Base-by-base conservation (phyloP, 306 rosid species). In the Albizia julibrissin region DNA sequence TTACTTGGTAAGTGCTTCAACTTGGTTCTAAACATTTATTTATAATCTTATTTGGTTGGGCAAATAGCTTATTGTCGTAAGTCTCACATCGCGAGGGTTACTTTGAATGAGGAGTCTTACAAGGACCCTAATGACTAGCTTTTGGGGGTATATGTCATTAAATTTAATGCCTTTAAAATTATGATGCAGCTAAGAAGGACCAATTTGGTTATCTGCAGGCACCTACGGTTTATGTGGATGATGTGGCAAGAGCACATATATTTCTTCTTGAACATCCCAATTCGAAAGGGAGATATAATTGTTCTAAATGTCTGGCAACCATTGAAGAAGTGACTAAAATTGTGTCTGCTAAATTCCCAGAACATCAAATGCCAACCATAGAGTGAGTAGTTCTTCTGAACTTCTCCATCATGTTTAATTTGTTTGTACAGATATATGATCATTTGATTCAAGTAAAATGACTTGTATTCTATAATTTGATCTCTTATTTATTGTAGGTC, bases 221-320 rank as follows among this genome's bases (percentile, higher is more conserved):
- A 10, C 52, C 78, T 58, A 11, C 89, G 85, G 93, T 88, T 37
- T 87, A 92, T 79, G 91, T 87, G 22, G 93, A 92, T 62, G 97
- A 93, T 59, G 80, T 86, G 33, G 89, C 87, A 1, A 85, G 93
- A 65, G 89, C 93, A 69, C 90, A 91, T 29, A 87, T 91, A 21
- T 88, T 84, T 69, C 86, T 89, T 14, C 84, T 91, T 34, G 93
- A 91, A 80, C 80, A 87, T 67, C 82, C 91, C 39, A 77, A 79
- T 75, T 87, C 85, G 1, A 85, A 77, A 24, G 97, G 94, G 27
- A 86, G 94, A 73, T 93, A 87, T 50, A 90, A 75, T 88, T 93
- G 98, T 34, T 88, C 94, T 39, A 77, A 87, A 12, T 75, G 75
- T 59, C 22, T 18, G 58, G 83, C 74, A 8, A 39, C 90, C 10